Base-by-base conservation (phyloP, 1,139 yeast genomes). In the Sugiyamaella neomexicana region DNA sequence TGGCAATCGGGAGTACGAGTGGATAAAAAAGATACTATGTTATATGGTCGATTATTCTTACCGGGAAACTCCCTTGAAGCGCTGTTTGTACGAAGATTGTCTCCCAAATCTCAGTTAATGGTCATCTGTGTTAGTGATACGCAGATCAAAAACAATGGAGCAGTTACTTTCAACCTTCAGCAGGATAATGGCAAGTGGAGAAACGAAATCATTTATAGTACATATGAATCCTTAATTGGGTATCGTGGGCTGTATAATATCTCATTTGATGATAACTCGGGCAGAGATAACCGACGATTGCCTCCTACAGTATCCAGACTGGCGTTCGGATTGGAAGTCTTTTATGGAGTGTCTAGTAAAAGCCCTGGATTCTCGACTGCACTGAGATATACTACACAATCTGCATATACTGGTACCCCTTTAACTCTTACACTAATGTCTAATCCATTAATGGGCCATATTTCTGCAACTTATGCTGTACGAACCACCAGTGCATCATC, bases 21-120 rank as follows among this genome's bases (percentile, higher is more conserved):
- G 3, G 75, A 72, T 54, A 52, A 55, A 2, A 60, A 59, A 36
- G 68, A 66, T 40, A 71, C 78, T 0, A 67, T 85, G 15, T 67
- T 82, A 34, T 93, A 89, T 67, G 99, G 98, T 0, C 76, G 95
- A 58, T 81, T 95, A 82, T 88, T 86, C 65, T 83, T 93, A 60
- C 99, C 99, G 0, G 88, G 90, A 1, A 83, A 89, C 20, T 85
- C 89, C 4, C 72, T 95, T 6, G 99, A 93, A 68, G 97, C 97
- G 1, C 85, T 93, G 95, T 65, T 85, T 9, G 82, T 91, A 40
- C 82, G 87, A 58, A 75, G 90, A 55, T 64, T 89, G 40, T 72
- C 86, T 2, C 71, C 78, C 15, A 74, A 76, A 55, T 73, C 90
- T 10, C 96, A 89, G 64, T 60, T 89, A 32, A 72, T 86, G 50